phyloP scores from a whole-genome alignment of 768 basidiomycete species.

The Rhizopogon vesiculosus region DNA sequence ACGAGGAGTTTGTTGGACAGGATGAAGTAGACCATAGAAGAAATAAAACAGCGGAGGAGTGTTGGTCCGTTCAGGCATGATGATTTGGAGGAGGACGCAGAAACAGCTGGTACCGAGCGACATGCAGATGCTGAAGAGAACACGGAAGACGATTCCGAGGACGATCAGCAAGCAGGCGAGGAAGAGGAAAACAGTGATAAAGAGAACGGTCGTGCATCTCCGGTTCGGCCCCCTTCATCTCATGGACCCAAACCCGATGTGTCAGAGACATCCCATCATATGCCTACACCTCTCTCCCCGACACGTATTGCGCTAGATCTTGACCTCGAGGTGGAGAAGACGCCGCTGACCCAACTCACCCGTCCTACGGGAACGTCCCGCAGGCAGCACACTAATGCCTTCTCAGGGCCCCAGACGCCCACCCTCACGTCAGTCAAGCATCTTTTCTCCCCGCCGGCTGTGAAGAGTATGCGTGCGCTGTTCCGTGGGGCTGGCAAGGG shows the following conservation, averaged over 20 bases:
- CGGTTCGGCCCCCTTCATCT: too few species aligned
- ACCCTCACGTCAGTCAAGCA: conserved; percentile 26
- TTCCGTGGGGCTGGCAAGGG: conserved; percentile 16
- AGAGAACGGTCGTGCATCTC: conserved; percentile 6
- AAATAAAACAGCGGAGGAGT: conserved; percentile 26
- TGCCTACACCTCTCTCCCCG: neutral
- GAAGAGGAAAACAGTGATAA: conserved; percentile 7
- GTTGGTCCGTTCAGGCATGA: conserved; percentile 14
- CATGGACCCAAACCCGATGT: neutral
- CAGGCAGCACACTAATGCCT: neutral
- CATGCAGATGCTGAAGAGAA: conserved; percentile 32
- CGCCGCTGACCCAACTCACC: conserved; percentile 1
- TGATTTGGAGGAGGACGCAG: conserved; percentile 35
- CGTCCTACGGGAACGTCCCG: neutral
- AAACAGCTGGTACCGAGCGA: conserved; percentile 28
- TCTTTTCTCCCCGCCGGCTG: conserved; percentile 20
- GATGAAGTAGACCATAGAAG: conserved; percentile 33
- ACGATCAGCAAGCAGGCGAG: neutral
- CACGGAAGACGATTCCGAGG: conserved; percentile 16
- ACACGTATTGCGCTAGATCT: neutral
- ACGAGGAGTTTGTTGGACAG: conserved; percentile 29
- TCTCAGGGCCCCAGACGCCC: conserved; percentile 19
- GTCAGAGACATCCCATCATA: conserved; percentile 13
- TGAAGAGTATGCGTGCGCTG: conserved; percentile 27
- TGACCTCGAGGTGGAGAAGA: neutral